Evolutionary conservation across 768 basidiomycete species (phyloP).

Genomic region (Lactifluus hygrophoroides): DNA sequence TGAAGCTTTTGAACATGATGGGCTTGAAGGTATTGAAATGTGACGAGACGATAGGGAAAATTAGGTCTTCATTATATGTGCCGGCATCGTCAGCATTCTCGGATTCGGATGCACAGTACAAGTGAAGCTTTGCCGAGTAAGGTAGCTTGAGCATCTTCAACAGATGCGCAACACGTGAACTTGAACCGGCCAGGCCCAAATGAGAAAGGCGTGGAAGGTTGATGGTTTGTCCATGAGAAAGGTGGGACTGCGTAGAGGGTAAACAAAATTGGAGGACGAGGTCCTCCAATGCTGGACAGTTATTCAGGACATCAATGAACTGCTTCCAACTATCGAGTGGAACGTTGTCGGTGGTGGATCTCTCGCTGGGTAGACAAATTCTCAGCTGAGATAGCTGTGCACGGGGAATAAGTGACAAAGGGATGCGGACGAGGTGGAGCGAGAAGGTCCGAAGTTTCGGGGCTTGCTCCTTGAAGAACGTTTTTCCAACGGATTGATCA

Average conservation of each 20-base stretch:
- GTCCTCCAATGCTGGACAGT: neutral
- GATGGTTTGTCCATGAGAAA: neutral
- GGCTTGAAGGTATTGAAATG: neutral
- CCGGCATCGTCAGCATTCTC: too few relatives aligned
- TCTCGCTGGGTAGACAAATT: neutral
- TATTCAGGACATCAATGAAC: neutral
- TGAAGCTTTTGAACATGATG: neutral
- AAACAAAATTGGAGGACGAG: constrained; percentile 1
- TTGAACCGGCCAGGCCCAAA: neutral
- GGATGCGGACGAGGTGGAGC: neutral
- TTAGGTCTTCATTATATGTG: neutral
- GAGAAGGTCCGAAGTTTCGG: constrained; percentile 1
- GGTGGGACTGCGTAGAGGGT: neutral
- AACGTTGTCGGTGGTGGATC: too few relatives aligned
- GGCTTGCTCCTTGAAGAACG: neutral
- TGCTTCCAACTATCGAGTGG: neutral
- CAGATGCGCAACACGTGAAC: neutral
- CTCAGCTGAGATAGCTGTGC: constrained; percentile 2
- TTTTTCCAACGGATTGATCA: neutral
- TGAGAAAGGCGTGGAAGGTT: constrained; percentile 4
- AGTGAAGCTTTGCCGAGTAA: neutral
- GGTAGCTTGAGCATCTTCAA: neutral
- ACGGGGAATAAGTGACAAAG: constrained; percentile 1
- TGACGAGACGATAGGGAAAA: neutral
- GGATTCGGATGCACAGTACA: neutral